Percentiles rank a stretch among this genome's conserved stretches.
Evolutionary conservation across 371 early-diverging fungal species (phyloP).

Genomic region (Mucor piriformis): DNA sequence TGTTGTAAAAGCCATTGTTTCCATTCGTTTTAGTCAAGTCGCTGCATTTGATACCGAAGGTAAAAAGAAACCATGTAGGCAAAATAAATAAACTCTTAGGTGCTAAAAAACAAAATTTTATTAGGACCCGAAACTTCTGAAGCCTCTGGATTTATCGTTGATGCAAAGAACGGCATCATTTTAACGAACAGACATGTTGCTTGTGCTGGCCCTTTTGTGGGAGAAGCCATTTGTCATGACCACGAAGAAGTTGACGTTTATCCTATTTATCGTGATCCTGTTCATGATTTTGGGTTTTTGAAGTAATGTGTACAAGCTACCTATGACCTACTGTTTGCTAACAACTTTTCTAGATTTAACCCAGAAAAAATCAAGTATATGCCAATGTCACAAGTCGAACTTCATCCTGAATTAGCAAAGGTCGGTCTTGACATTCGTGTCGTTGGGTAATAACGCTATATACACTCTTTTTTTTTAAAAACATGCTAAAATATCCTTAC

Average conservation of each 20-base stretch:
- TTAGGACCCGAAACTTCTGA: constrained; percentile 53
- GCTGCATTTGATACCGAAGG: constrained; percentile 83
- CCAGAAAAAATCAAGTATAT: constrained; percentile 79
- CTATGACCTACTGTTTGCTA: too few species aligned
- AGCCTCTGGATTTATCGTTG: constrained; percentile 95
- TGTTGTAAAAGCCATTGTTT: constrained; percentile 77
- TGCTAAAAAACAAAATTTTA: neutral
- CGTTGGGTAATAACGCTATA: constrained; percentile 66
- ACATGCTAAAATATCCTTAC: neutral
- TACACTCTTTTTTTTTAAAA: neutral
- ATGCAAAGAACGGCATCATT: constrained; percentile 84
- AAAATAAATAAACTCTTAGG: neutral
- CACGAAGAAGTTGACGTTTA: constrained; percentile 90
- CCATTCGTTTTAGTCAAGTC: constrained; percentile 75
- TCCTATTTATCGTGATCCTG: constrained; percentile 86
- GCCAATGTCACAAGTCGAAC: constrained; percentile 74
- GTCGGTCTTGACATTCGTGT: constrained; percentile 92
- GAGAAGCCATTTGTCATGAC: constrained; percentile 86
- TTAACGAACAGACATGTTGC: constrained; percentile 94
- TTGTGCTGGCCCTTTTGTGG: constrained; percentile 89
- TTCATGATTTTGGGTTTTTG: constrained; percentile 72
- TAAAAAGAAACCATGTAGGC: constrained; percentile 17
- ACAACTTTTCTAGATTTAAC: too few species aligned
- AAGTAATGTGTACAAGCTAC: too few species aligned
- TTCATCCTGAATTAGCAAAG: constrained; percentile 82